Conservation (phyloP, 768 basidiomycete species). For the Russula abietina region DNA sequence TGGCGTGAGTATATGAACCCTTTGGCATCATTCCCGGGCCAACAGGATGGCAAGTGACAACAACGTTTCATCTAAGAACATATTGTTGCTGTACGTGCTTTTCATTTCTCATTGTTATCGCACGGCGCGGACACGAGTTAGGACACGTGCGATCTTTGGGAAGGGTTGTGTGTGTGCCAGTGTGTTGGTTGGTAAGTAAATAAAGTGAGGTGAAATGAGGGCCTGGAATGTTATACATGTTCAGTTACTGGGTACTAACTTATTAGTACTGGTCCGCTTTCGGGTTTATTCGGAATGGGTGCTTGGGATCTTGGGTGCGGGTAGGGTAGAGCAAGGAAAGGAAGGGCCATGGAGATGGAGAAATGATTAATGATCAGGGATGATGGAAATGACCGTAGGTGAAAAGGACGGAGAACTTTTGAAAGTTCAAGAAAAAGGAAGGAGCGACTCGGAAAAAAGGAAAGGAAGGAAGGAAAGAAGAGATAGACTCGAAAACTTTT, state of each 20-base stretch:
- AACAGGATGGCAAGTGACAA: slow-evolving; percentile 11
- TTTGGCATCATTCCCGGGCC: too few relatives aligned
- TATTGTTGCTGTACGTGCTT: not conserved
- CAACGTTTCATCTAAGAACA: not conserved
- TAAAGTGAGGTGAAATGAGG: not conserved
- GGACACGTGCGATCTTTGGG: slow-evolving; percentile 12
- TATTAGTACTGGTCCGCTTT: too few relatives aligned
- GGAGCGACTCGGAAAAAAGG: not conserved
- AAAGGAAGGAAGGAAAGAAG: not conserved
- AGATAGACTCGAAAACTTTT: not conserved
- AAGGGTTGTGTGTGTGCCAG: not conserved
- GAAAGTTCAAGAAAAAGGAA: not conserved
- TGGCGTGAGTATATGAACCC: too few relatives aligned
- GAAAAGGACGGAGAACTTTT: slow-evolving; percentile 5
- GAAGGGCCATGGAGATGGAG: slow-evolving; percentile 11
- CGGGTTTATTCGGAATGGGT: too few relatives aligned
- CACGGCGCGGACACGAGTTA: not conserved
- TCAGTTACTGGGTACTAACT: too few relatives aligned
- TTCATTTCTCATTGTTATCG: slow-evolving; percentile 11
- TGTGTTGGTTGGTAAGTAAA: not conserved
- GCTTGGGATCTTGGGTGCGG: too few relatives aligned
- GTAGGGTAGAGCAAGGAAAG: too few relatives aligned
- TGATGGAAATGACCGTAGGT: slow-evolving; percentile 12
- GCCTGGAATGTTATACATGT: slow-evolving; percentile 6
- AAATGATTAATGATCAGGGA: too few relatives aligned